phyloP scores from a whole-genome alignment of 2,329 filamentous ascomycete genomes.

The Aspergillus sclerotialis region DNA sequence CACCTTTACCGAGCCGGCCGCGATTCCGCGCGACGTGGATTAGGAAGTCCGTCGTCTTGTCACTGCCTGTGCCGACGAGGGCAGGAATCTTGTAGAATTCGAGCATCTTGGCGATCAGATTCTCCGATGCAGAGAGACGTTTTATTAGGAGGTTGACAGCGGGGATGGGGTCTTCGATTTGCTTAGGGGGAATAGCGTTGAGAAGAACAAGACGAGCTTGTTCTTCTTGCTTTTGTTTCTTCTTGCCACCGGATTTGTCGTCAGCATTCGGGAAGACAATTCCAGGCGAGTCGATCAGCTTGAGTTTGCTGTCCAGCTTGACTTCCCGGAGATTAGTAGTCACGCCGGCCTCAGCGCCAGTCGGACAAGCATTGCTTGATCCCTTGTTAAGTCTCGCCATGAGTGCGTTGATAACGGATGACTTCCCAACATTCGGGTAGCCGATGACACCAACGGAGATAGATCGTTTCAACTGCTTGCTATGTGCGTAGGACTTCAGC shows the following conservation, averaged over 20 bases:
- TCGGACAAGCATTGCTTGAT: constrained; percentile 65
- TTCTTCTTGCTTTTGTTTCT: constrained; percentile 62
- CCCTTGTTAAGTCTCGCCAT: constrained; percentile 65
- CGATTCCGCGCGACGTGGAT: constrained; percentile 92
- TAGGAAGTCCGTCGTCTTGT: constrained; percentile 82
- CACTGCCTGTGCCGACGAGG: constrained; percentile 62
- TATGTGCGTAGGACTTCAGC: constrained; percentile 79
- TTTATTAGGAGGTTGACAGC: constrained; percentile 79
- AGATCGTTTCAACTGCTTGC: constrained; percentile 77
- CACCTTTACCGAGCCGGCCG: constrained; percentile 78
- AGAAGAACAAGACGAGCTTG: constrained; percentile 76
- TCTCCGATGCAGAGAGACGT: constrained; percentile 65
- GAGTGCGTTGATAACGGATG: constrained; percentile 90
- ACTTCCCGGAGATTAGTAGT: constrained; percentile 83
- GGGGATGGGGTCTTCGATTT: constrained; percentile 86
- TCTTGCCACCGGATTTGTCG: constrained; percentile 46
- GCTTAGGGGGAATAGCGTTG: constrained; percentile 86
- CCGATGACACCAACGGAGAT: constrained; percentile 90
- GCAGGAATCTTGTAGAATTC: constrained; percentile 78
- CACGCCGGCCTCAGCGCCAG: constrained; percentile 85
- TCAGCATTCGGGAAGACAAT: constrained; percentile 75
- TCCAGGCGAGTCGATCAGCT: constrained; percentile 85
- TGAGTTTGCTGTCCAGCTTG: constrained; percentile 91
- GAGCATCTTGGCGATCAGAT: constrained; percentile 71
- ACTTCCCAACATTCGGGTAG: constrained; percentile 95